Evolutionary conservation across 257 asterid genomes (phyloP).

Genomic region (Paulownia fortunei): DNA sequence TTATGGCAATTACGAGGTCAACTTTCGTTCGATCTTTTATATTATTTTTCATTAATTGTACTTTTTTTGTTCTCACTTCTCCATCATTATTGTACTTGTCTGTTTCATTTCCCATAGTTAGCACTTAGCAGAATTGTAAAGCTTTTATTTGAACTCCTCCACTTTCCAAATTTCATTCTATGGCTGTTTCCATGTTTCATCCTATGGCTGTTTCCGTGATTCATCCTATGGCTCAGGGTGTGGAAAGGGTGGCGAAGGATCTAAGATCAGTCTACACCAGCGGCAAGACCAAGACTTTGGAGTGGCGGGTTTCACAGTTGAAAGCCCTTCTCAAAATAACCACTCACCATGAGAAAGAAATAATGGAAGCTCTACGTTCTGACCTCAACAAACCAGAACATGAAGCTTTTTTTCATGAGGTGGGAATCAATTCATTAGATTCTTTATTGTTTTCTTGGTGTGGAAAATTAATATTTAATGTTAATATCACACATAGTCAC

Average conservation of each 20-base stretch:
- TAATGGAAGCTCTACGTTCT: constrained; percentile 62
- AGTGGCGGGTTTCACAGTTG: constrained; percentile 89
- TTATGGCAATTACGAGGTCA: no score
- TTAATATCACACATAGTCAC: no score
- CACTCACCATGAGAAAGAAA: constrained; percentile 64
- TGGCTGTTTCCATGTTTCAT: no score
- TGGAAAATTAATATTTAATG: background rate
- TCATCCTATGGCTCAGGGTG: constrained; percentile 40
- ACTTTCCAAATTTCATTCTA: no score
- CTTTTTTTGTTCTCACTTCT: no score
- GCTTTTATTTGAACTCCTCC: no score
- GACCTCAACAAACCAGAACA: constrained; percentile 80
- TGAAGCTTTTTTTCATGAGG: constrained; percentile 83
- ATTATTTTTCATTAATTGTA: no score
- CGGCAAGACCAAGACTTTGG: constrained; percentile 71
- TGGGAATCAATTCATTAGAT: constrained; percentile 9
- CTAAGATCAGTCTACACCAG: constrained; percentile 53
- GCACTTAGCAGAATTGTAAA: no score
- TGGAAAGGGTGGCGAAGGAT: constrained; percentile 60
- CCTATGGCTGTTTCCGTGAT: no score
- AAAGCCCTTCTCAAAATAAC: constrained; percentile 61
- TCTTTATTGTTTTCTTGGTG: background rate
- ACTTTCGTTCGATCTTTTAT: no score
- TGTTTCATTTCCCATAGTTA: no score
- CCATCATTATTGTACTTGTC: no score